phyloP scores from a whole-genome alignment of 2,329 filamentous ascomycete species.

The Arthrobotrys sphaeroides region DNA sequence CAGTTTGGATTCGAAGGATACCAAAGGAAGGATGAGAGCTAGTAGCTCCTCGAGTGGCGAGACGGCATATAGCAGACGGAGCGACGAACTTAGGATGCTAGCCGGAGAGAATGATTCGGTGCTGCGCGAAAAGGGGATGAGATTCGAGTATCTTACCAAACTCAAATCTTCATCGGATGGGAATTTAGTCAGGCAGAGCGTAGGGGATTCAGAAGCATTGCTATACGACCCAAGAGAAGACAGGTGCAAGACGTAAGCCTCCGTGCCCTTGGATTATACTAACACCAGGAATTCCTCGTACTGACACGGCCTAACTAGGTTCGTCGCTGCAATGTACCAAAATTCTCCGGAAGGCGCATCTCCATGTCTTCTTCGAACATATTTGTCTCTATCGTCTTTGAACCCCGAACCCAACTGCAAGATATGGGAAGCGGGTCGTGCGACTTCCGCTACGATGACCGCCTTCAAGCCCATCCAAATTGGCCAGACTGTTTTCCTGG shows the following conservation, averaged over 20 bases:
- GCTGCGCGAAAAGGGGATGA: constrained; percentile 17
- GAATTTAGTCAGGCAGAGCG: not conserved
- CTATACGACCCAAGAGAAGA: constrained; percentile 50
- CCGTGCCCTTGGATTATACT: not conserved
- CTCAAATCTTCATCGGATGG: constrained; percentile 25
- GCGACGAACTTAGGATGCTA: constrained; percentile 87
- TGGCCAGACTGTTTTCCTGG: constrained; percentile 91
- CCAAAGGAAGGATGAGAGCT: constrained; percentile 14
- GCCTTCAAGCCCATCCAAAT: constrained; percentile 97
- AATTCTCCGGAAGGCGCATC: constrained; percentile 75
- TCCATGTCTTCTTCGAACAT: constrained; percentile 83
- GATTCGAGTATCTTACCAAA: constrained; percentile 29
- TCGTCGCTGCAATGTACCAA: constrained; percentile 87
- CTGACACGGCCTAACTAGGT: constrained; percentile 26
- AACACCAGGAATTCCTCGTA: not conserved
- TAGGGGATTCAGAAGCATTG: constrained; percentile 37
- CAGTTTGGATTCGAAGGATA: constrained; percentile 11
- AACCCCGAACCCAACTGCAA: constrained; percentile 82
- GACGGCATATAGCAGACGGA: constrained; percentile 91
- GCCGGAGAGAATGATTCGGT: constrained; percentile 10
- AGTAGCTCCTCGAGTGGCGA: constrained; percentile 35
- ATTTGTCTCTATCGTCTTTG: constrained; percentile 72
- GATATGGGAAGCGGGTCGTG: constrained; percentile 95
- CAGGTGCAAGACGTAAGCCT: constrained; percentile 49
- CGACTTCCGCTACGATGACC: constrained; percentile 88